These are phyloP conservation scores for Blastocystis hominis DNA, from an alignment of 352 stramenopile species.

Conservation along the genomic window DNA sequence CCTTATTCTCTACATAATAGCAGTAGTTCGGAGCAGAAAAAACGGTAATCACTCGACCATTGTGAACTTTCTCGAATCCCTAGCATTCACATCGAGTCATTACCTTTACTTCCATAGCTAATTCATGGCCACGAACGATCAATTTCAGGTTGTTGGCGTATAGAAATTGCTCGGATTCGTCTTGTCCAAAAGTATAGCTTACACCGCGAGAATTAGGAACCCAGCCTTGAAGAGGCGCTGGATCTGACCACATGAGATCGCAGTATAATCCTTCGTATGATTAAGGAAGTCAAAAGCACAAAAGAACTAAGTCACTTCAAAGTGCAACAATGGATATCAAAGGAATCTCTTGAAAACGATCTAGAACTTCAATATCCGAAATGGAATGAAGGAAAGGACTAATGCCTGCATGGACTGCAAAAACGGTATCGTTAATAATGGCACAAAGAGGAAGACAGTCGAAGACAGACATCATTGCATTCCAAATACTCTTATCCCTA, in stretches of 20 bases:
- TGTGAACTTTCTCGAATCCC: constrained; percentile 81
- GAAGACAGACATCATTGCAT: constrained; percentile 88
- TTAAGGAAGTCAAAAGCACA: neutral
- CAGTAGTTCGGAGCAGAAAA: constrained; percentile 97
- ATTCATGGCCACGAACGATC: constrained; percentile 81
- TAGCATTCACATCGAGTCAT: constrained; percentile 64
- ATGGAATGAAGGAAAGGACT: constrained; percentile 80
- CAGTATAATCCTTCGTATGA: constrained; percentile 87
- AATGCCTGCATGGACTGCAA: constrained; percentile 77
- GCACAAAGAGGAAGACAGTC: constrained; percentile 88
- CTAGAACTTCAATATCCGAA: constrained; percentile 81
- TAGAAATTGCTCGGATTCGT: constrained; percentile 83
- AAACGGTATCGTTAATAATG: constrained; percentile 85
- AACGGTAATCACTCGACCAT: constrained; percentile 88
- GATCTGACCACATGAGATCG: constrained; percentile 91
- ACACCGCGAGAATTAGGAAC: constrained; percentile 81
- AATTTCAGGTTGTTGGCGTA: constrained; percentile 81
- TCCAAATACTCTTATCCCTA: constrained; percentile 94
- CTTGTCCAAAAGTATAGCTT: constrained; percentile 80
- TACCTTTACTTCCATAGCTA: constrained; percentile 77
- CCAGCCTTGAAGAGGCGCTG: constrained; percentile 83
- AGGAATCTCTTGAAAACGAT: constrained; percentile 79
- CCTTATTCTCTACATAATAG: constrained; percentile 93
- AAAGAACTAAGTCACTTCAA: constrained; percentile 62
- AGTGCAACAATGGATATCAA: neutral